Base-by-base conservation (phyloP, 805 yeast species). In the Pichia membranifaciens region DNA sequence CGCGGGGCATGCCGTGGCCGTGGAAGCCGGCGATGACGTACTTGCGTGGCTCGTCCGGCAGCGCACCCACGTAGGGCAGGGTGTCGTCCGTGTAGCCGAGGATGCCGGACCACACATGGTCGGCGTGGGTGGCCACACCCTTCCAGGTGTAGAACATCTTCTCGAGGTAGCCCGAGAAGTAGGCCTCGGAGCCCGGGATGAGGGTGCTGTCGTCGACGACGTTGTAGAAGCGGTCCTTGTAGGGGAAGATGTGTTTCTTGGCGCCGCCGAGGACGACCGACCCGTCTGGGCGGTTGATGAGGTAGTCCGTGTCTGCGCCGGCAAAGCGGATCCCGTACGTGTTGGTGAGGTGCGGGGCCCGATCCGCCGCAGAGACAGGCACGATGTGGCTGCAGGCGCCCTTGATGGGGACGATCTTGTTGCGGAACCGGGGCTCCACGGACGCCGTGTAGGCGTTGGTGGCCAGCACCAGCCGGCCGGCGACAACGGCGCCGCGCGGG, bases 1-100 rank as follows among this genome's bases (percentile, higher is more conserved):
- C 69, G 36, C 77, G 59, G 31, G 78, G 76, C 77, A 74, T 73
- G 20, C 79, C 79, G 56, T 74, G 78, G 2, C 78, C 79, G 38
- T 70, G 68, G 57, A 71, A 74, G 0, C 79, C 79, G 4, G 77
- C 76, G 51, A 65, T 59, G n/a, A 69, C 58, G 49, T 56, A 73
- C n/a, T 65, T 60, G 46, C 64, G 58, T 33, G 56, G 53, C 29
- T 61, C 60, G 2, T 51, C 55, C 1, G 60, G 54, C 5, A 71
- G 44, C 45, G 67, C 71, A 20, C 79, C 79, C 17, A 73, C 73
- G 43, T 66, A 64, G 3, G 79, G 78, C 22, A 65, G 46, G 4
- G 49, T 53, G 51, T 72, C 75, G 25, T 63, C 61, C 4, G 76
- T 59, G 52, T 64, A 72, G 3, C 78, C 79, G 58, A 73, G 58